Evolutionary conservation across 345 rosid genomes (phyloP).

Genomic region (Eucalyptus sp.): DNA sequence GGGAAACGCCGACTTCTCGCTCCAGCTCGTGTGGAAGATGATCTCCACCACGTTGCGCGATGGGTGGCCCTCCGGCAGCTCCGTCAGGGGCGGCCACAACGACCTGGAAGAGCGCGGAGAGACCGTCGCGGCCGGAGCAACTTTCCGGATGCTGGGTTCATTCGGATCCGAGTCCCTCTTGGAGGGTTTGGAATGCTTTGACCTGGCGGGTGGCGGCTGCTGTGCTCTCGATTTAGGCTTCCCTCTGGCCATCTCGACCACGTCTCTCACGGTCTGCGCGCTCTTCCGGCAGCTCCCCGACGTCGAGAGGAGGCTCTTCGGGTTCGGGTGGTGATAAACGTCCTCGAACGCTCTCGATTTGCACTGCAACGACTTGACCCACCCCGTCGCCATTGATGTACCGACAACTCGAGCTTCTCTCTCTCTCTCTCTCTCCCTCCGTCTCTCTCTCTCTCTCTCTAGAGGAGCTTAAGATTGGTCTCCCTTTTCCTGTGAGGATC

Average conservation of each 20-base stretch:
- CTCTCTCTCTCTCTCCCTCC: background rate
- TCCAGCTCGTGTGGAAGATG: constrained; percentile 92
- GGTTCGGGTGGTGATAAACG: constrained; percentile 46
- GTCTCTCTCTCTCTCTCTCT: constrained; percentile 10
- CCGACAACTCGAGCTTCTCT: background rate
- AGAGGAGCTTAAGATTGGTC: background rate
- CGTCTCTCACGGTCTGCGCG: constrained; percentile 60
- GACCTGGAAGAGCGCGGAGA: constrained; percentile 33
- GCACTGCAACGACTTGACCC: constrained; percentile 93
- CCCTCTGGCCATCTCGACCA: constrained; percentile 33
- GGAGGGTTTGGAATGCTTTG: constrained; percentile 4
- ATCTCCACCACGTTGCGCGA: constrained; percentile 93
- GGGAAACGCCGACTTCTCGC: constrained; percentile 46
- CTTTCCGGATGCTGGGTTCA: background rate
- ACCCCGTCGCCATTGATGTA: constrained; percentile 48
- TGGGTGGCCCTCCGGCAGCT: constrained; percentile 78
- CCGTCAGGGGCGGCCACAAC: constrained; percentile 51
- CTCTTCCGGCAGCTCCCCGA: constrained; percentile 57
- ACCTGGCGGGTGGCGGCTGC: constrained; percentile 4
- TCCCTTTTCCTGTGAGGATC: background rate
- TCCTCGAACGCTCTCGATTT: constrained; percentile 89
- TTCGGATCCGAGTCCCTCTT: constrained; percentile 2
- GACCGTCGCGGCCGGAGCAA: constrained; percentile 4
- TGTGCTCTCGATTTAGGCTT: background rate
- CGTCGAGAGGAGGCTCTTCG: constrained; percentile 26